Conservation (phyloP, 306 rosid species). For the Trifolium repens region DNA sequence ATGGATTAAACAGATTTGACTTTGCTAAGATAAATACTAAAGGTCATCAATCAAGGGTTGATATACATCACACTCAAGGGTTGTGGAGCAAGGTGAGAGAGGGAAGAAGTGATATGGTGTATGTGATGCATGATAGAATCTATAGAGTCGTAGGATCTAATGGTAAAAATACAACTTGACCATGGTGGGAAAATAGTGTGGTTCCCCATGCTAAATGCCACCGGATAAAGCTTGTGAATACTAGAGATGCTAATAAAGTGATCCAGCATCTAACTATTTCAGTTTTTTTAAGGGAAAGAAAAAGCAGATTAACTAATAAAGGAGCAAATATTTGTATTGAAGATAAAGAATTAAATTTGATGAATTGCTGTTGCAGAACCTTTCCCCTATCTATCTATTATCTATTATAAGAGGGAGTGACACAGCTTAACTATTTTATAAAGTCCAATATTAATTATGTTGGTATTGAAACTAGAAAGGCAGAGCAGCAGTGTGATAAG, state of each 20-base stretch:
- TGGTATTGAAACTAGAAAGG: slow-evolving; percentile 1
- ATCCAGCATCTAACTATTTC: not conserved
- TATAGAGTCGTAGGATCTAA: too few species aligned
- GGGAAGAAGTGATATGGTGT: too few species aligned
- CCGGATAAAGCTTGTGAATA: slow-evolving; percentile 9
- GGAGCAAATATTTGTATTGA: slow-evolving; percentile 5
- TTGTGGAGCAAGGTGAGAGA: too few species aligned
- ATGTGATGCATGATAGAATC: too few species aligned
- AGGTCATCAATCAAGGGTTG: not conserved
- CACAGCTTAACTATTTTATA: not conserved
- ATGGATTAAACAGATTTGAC: not conserved
- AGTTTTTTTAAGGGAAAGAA: not conserved
- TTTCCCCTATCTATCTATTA: not conserved
- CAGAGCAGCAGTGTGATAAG: not conserved
- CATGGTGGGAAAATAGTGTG: too few species aligned
- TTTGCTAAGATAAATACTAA: not conserved
- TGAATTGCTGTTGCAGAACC: not conserved
- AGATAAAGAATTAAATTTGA: not conserved
- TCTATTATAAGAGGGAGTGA: slow-evolving; percentile 2
- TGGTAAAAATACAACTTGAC: too few species aligned
- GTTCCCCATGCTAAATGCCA: too few species aligned
- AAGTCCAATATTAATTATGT: slow-evolving; percentile 13
- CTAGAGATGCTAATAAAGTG: slow-evolving; percentile 21
- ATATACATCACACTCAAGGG: too few species aligned
- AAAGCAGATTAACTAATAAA: not conserved